phyloP scores from a whole-genome alignment of 169 alveolate genomes.

The Plasmodium billcollinsi region DNA sequence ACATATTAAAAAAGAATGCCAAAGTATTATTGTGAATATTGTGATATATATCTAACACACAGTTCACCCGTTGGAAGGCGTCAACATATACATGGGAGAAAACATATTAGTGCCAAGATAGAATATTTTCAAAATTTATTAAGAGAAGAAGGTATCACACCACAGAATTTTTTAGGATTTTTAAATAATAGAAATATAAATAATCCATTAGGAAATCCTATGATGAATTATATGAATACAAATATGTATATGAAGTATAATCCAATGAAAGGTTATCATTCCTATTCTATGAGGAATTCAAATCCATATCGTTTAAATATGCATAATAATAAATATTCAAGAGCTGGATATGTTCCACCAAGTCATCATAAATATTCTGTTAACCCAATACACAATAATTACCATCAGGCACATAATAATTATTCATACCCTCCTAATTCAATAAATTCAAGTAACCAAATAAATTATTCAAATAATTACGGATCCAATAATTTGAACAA shows the following conservation, averaged over 20 bases:
- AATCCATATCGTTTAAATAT: conserved; percentile 24
- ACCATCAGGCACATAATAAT: background rate
- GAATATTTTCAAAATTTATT: conserved; percentile 95
- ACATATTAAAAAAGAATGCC: conserved; percentile 92
- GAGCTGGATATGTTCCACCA: conserved; percentile 42
- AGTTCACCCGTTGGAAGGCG: conserved; percentile 99
- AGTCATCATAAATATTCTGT: background rate
- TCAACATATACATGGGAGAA: conserved; percentile 98
- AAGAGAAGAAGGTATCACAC: conserved; percentile 76
- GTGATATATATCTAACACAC: conserved; percentile 98
- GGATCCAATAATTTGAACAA: no score
- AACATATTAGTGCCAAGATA: conserved; percentile 97
- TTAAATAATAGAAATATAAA: conserved; percentile 24
- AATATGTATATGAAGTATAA: conserved; percentile 39
- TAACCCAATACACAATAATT: conserved; percentile 1
- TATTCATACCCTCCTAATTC: conserved; percentile 5
- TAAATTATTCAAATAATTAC: no score
- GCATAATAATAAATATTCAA: conserved; percentile 46
- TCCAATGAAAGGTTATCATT: conserved; percentile 12
- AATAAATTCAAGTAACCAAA: background rate
- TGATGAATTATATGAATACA: conserved; percentile 66
- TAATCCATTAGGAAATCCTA: conserved; percentile 30
- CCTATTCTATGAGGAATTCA: conserved; percentile 10
- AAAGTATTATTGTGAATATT: conserved; percentile 99
- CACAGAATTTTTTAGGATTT: conserved; percentile 71